Conservation (phyloP, 495 filamentous ascomycete species). For the Xylaria venustula region DNA sequence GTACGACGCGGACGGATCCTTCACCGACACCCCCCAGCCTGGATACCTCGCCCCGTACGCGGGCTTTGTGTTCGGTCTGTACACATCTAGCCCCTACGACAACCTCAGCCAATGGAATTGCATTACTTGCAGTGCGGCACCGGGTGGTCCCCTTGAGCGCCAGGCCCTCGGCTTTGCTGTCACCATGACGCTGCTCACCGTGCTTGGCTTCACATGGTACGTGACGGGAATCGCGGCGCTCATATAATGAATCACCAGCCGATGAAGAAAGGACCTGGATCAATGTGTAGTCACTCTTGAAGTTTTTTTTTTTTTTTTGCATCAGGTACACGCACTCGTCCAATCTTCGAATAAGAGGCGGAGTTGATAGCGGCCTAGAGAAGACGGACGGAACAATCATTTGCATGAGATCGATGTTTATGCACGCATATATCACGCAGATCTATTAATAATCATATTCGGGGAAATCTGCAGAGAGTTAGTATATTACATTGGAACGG, state of each 20-base stretch:
- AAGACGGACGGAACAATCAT: neutral
- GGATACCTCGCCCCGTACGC: conserved; percentile 70
- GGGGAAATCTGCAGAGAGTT: neutral
- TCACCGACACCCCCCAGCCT: conserved; percentile 61
- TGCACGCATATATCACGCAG: neutral
- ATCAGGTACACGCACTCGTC: neutral
- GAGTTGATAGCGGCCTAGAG: too few species aligned
- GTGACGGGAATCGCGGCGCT: conserved; percentile 62
- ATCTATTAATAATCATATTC: conserved; percentile 1
- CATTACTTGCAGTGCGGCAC: conserved; percentile 71
- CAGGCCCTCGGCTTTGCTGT: conserved; percentile 70
- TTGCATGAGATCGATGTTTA: neutral
- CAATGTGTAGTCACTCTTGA: too few species aligned
- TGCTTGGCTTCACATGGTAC: conserved; percentile 88
- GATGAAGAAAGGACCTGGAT: conserved; percentile 13
- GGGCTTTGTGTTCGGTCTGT: conserved; percentile 77
- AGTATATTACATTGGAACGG: neutral
- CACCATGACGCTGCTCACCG: conserved; percentile 71
- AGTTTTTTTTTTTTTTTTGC: neutral
- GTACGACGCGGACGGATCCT: conserved; percentile 65
- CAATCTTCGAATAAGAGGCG: neutral
- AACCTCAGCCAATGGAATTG: conserved; percentile 59
- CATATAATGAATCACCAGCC: conserved; percentile 43
- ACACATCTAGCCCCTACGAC: conserved; percentile 64
- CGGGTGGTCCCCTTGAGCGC: conserved; percentile 58